Base-by-base conservation (phyloP, 2,329 filamentous ascomycete species). In the Dactylonectria estremocensis region DNA sequence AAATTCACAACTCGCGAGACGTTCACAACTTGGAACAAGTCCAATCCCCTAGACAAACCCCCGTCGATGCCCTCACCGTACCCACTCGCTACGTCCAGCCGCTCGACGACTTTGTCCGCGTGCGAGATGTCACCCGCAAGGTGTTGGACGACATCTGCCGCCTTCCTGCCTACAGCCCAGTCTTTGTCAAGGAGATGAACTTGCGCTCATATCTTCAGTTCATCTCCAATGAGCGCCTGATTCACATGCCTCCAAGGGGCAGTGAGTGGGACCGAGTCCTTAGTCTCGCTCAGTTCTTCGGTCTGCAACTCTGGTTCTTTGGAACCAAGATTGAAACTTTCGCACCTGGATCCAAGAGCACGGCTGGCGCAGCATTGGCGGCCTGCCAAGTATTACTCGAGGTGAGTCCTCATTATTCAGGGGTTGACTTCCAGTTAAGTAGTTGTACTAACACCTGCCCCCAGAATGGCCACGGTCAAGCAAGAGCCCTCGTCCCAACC, bases 251-350 rank as follows among this genome's bases (percentile, higher is more conserved):
- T 3, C 74, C 76, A 5, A 73, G 79, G 45, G 81, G 80, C n/a
- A 83, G 81, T 58, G 77, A 80, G 53, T 83, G 81, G 81, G 82
- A 83, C 61, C 77, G 79, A 1, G 81, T 83, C 1, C 72, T 83
- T 33, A 80, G 78, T 45, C 77, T 79, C 16, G 82, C 82, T 3
- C 80, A 83, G 64, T 83, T 80, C 75, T 83, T 83, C 49, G 81
- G 81, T 3, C 74, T 82, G 5, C 81, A 83, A 66, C 73, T 83
- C 16, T 80, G 77, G 64, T 73, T 77, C 3, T 82, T 83, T 18
- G 80, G 79, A 7, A 69, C 71, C 24, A 77, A 76, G 20, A 75
- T 83, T 2, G 76, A 78, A 8, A n/a, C 52, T 0, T 77, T 78
- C 20, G 67, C 69, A 1, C 57, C 69, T 5, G 74, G 74, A 6